phyloP scores from a whole-genome alignment of 306 rosid genomes.

The Corylus heterophylla region DNA sequence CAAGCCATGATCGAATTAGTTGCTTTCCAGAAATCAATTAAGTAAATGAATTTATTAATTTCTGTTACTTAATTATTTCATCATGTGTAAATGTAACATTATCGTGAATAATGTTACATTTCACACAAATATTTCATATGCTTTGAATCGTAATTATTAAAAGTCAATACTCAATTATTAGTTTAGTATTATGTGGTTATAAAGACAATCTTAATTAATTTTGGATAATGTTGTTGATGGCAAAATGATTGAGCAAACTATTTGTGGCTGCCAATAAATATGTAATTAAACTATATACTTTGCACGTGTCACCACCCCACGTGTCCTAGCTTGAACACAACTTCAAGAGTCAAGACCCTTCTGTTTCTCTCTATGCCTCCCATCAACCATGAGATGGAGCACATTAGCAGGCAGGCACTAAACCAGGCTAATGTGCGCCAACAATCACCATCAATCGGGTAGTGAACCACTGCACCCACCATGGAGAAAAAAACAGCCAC shows the following conservation, averaged over 20 bases:
- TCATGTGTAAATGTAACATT: too few species aligned
- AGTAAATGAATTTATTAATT: not conserved
- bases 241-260: conserved; percentile 25
- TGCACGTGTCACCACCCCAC: conserved; percentile 13
- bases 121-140: too few species aligned
- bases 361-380: not conserved
- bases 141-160: too few species aligned
- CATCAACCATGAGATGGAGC: not conserved
- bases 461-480: not conserved
- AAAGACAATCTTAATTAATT: not conserved
- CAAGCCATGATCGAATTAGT: not conserved
- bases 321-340: not conserved
- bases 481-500: conserved; percentile 5
- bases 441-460: conserved; percentile 4
- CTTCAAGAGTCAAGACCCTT: not conserved
- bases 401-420: conserved; percentile 8
- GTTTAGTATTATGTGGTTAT: not conserved
- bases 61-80: too few species aligned
- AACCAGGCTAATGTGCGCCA: conserved; percentile 34
- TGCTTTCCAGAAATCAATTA: not conserved
- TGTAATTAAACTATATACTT: not conserved
- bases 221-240: not conserved
- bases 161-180: not conserved
- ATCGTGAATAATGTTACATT: too few species aligned
- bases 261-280: conserved; percentile 3